Conservation (phyloP, 257 asterid species). For the Nicotiana tabacum region DNA sequence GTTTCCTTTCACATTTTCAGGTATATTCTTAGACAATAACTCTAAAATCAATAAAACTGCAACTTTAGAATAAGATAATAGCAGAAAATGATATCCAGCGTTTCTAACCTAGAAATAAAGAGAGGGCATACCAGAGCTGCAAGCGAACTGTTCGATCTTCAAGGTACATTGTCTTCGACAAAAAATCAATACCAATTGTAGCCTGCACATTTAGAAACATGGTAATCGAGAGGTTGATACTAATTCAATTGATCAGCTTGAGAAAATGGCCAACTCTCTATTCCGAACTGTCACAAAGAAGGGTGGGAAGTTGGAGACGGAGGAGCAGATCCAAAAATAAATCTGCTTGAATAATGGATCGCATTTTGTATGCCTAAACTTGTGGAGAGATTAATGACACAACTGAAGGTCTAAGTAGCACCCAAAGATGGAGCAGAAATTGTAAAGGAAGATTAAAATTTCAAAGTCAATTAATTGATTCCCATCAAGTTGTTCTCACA, state of each 20-base stretch:
- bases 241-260: not conserved
- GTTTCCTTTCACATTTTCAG: not conserved
- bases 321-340: no score
- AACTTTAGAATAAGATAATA: not conserved
- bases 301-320: no score
- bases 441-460: no score
- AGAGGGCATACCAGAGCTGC: slow-evolving; percentile 20
- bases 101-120: not conserved
- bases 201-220: slow-evolving; percentile 27
- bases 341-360: no score
- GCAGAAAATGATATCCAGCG: not conserved
- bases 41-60: not conserved
- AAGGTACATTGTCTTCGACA: slow-evolving; percentile 62
- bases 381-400: no score
- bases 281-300: no score
- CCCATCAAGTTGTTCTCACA: no score
- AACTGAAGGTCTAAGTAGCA: no score
- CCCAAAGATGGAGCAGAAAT: no score
- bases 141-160: slow-evolving; percentile 64
- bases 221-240: not conserved
- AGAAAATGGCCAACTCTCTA: no score
- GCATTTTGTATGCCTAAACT: no score
- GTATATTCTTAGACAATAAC: not conserved
- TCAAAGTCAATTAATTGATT: no score
- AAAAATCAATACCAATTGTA: slow-evolving; percentile 55